Evolutionary conservation across 2,329 filamentous ascomycete genomes (phyloP), one percentile per base, ranked within the genome.

Genomic region (Exophiala alcalophila): DNA sequence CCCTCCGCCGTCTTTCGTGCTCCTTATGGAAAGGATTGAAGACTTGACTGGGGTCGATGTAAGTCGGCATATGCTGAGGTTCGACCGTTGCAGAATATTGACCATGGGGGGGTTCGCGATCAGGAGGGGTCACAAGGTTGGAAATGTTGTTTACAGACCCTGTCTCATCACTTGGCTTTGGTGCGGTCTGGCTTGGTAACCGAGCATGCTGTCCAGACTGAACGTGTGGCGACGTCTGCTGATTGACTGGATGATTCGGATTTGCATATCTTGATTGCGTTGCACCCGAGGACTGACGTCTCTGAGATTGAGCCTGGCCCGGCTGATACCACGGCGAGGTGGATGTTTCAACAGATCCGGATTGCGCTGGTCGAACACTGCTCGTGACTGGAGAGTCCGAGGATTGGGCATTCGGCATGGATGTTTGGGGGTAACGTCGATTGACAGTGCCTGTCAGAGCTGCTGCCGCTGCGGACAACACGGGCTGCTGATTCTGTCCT

Each of bases 21-120:
- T 71, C 66, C 45, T 72, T 68, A 3, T 69, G 69, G 59, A 69
- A 74, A 2, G 72, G 71, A 44, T 77, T 72, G 47, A 77, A 77
- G 2, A 77, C 70, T 32, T 72, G 69, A 31, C 64, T 72, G 2
- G 74, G 74, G 56, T 77, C 70, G 14, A 77, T 71, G 2, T 73
- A 76, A 3, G 58, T 65, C 4, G 67, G 57, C 30, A 64, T 49
- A 15, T 30, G 61, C 50, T 40, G 47, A 48, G 45, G 57, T 4
- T 50, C 47, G 12, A 15, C 15, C 18, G 38, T 31, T 15, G 36
- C 25, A 15, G 44, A 30, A 27, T 47, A 47, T 18, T 23, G 14
- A 14, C 15, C n/a, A 23, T 20, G 34, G 5, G 43, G 10, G 8
- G 26, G 9, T 20, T 50, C 53, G n/a, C 47, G 39, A 3, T 21